Evolutionary conservation across 768 basidiomycete genomes (phyloP), one percentile per base, ranked within the genome.

Genomic region (Lentinula detonsa): DNA sequence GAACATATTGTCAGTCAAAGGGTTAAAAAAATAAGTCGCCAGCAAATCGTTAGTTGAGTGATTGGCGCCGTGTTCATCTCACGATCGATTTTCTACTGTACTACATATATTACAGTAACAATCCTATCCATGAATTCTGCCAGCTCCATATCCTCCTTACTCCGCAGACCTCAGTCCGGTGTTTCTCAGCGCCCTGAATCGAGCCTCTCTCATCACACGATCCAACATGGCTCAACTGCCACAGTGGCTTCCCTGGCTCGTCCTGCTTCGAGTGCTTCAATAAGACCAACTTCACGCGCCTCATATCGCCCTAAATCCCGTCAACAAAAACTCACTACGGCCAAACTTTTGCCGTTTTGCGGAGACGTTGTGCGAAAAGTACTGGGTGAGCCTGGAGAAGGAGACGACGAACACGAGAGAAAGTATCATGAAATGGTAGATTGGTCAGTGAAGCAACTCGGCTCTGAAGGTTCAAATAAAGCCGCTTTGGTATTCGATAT

Each of bases 401-500:
- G 82, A 52, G 67, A 65, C 5, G 73, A 75, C 37, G 71, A 63
- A 50, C 70, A 74, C 11, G 65, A 78, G 82, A 65, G 78, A 76
- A 28, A 74, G 75, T 21, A 74, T 76, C 0, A 77, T 85, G 86
- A 88, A 51, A 80, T 81, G 66, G 84, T 81, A 0, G 76, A 62
- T 33, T 57, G 37, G 43, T 45, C 55, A 23, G 16, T 82, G 54
- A 88, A 80, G 68, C 81, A 75, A 62, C 60, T 90, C 53, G 90
- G 61, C 73, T 78, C 52, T 79, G 81, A 1, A 79, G 79, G 1
- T 67, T 78, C 58, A 60, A 76, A 70, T 39, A 88, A 89, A 66
- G 85, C 80, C 7, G 79, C 83, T 2, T 77, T 78, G 3, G 81
- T 83, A 63, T 74, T 80, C 8, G 86, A 87, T 68, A 80, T 90